phyloP scores from a whole-genome alignment of 345 rosid genomes.

The Lepidium aucheri region DNA sequence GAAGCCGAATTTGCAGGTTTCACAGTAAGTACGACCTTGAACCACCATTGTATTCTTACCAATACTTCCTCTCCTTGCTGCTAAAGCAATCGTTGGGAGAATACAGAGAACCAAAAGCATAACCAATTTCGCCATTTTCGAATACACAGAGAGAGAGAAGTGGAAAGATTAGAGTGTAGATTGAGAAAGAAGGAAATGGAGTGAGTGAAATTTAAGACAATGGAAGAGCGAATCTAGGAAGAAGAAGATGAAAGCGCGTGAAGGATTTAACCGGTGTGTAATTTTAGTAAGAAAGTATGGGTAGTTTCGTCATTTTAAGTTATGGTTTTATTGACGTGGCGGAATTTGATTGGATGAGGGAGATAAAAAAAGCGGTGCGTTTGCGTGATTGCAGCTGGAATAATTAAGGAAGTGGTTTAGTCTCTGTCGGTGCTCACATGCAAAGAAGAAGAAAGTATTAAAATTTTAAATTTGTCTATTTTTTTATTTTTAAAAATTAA shows the following conservation, averaged over 20 bases:
- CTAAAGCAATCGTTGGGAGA: constrained; percentile 48
- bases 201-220: neutral
- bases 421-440: constrained; percentile 30
- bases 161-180: neutral
- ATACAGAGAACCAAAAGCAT: constrained; percentile 48
- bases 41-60: constrained; percentile 36
- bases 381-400: constrained; percentile 29
- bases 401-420: neutral
- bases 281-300: neutral
- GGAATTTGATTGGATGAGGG: neutral
- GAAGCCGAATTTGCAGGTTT: constrained; percentile 75
- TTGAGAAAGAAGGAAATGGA: neutral
- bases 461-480: neutral
- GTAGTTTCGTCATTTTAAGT: neutral
- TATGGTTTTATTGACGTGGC: neutral
- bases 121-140: constrained; percentile 45
- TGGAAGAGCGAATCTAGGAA: constrained; percentile 9
- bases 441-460: neutral
- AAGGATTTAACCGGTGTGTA: neutral
- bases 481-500: neutral
- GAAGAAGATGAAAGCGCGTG: constrained; percentile 14
- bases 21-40: constrained; percentile 70
- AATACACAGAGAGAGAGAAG: neutral
- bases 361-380: constrained; percentile 12
- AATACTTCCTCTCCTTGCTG: constrained; percentile 30